These are phyloP conservation scores for Medicago ruthenica DNA, from an alignment of 306 rosid genomes.

Conservation along the genomic window DNA sequence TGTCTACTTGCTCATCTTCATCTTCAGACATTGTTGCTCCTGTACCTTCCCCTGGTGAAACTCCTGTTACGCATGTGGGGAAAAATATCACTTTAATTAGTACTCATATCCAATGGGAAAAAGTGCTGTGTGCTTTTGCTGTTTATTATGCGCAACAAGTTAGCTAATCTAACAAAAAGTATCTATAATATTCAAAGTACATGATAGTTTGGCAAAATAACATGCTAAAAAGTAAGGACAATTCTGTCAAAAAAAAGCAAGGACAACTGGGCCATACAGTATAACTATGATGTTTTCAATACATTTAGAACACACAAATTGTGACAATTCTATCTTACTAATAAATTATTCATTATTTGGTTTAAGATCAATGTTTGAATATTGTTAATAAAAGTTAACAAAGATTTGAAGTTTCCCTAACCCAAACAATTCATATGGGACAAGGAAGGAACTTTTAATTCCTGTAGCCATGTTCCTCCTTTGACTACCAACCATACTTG, in stretches of 20 bases:
- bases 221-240: constrained; percentile 37
- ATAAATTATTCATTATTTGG: too few species aligned
- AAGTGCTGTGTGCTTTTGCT: constrained; percentile 2
- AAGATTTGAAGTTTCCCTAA: constrained; percentile 27
- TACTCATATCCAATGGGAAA: constrained; percentile 28
- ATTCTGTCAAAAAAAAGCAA: background rate
- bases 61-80: constrained; percentile 59
- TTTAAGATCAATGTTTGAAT: too few species aligned
- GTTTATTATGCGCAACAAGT: constrained; percentile 23
- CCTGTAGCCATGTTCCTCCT: constrained; percentile 32
- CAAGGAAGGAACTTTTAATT: background rate
- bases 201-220: constrained; percentile 16
- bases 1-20: constrained; percentile 87
- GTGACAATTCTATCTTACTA: too few species aligned
- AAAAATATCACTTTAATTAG: constrained; percentile 24
- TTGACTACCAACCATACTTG: constrained; percentile 6
- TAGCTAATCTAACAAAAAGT: constrained; percentile 18
- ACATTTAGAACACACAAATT: constrained; percentile 21
- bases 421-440: background rate
- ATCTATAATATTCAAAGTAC: constrained; percentile 11
- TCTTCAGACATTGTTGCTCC: constrained; percentile 99
- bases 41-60: constrained; percentile 96
- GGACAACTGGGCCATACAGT: constrained; percentile 1
- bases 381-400: constrained; percentile 22
- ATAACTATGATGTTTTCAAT: constrained; percentile 14